Evolutionary conservation across 805 yeast species (phyloP), one percentile per base, ranked within the genome.

Genomic region (Ogataea pilisensis): DNA sequence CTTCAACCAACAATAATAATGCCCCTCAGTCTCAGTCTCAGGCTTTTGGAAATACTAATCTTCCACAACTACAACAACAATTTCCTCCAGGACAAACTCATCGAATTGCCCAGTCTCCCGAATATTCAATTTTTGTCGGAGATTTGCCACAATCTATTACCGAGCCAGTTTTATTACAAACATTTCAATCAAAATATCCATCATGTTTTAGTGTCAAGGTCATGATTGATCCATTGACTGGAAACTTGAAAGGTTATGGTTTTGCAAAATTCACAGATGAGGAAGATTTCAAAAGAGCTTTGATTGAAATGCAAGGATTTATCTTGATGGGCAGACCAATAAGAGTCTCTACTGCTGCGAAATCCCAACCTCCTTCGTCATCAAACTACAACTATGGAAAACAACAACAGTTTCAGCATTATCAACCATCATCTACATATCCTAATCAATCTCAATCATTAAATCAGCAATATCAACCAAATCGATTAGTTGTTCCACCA

Each of bases 161-260:
- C 14, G 96, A 89, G 45, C 69, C 73, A 13, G 67, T 71, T 30
- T 66, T 89, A 19, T 73, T 75, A 43, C 83, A 82, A 37, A 69
- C 76, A 32, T 89, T 90, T 64, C 80, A 77, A 45, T 63, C 77
- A 5, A 75, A 78, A 44, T 89, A 76, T 57, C 81, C 90, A 2
- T 83, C 90, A 6, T 78, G 87, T 39, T 73, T 79, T 38, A 80
- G 82, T 50, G 93, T 81, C 6, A 87, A 84, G 55, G 77, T 89
- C 46, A 87, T 89, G 80, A 61, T 75, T 36, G 96, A 89, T 60
- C 80, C 78, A 29, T 57, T 63, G 11, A 80, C 95, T 1, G 82
- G 82, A 24, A 72, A 72, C 36, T 76, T 91, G 6, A 80, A 85
- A 55, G 95, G 96, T 11, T 89, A 84, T 61, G 97, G 96, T 2